phyloP scores from a whole-genome alignment of 1,284 basidiomycete species.

The Pisolithus thermaeus region DNA sequence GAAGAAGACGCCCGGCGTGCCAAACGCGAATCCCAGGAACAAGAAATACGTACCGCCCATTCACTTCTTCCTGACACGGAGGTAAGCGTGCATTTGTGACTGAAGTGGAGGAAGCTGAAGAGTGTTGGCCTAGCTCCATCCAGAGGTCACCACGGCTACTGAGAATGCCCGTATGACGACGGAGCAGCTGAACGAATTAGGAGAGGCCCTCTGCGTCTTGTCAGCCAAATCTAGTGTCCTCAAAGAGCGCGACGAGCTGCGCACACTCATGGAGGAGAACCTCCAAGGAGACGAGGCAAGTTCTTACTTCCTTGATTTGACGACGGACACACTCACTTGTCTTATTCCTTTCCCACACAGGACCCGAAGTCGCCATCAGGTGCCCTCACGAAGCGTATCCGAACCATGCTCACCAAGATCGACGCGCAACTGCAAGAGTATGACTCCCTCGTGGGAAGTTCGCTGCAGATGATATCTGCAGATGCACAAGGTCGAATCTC shows the following conservation, averaged over 20 bases:
- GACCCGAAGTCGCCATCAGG: conserved; percentile 75
- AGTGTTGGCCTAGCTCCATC: conserved; percentile 31
- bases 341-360: conserved; percentile 27
- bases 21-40: conserved; percentile 72
- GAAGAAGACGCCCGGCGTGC: conserved; percentile 88
- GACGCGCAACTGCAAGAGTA: conserved; percentile 92
- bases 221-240: conserved; percentile 96
- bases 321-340: conserved; percentile 1
- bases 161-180: conserved; percentile 92
- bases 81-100: conserved; percentile 30
- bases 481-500: conserved; percentile 91
- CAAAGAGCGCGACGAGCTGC: conserved; percentile 92
- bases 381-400: conserved; percentile 89
- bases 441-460: conserved; percentile 85
- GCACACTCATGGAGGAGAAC: conserved; percentile 89
- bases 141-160: conserved; percentile 38
- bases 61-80: conserved; percentile 78
- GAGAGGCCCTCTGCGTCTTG: conserved; percentile 86
- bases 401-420: conserved; percentile 93
- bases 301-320: neutral
- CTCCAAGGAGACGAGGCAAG: conserved; percentile 77
- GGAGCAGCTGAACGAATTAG: conserved; percentile 92
- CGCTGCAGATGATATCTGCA: conserved; percentile 91
- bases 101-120: conserved; percentile 2
- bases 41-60: conserved; percentile 69